A percentile compares a stretch with the other conserved stretches of the same genome.
phyloP scores from a whole-genome alignment of 306 rosid species.

The Quercus engelmannii region DNA sequence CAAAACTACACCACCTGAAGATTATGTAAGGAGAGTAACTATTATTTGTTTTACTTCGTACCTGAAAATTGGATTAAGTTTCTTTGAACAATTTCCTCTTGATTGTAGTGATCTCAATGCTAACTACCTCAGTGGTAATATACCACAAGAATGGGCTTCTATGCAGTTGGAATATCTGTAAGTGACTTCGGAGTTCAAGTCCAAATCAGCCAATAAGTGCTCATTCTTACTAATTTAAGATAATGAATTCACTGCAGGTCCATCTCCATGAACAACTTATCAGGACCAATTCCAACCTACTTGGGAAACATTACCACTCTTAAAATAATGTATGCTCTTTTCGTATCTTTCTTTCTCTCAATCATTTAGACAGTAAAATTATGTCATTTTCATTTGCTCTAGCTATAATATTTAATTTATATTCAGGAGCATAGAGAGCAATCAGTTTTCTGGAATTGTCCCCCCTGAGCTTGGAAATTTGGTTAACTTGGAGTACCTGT shows the following conservation, averaged over 20 bases:
- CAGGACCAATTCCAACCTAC: slow-evolving; percentile 26
- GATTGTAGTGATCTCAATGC: slow-evolving; percentile 5
- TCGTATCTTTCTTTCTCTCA: background rate
- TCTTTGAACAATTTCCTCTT: background rate
- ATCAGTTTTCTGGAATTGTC: too few species aligned
- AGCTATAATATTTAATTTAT: background rate
- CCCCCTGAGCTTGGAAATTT: background rate
- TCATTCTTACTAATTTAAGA: background rate
- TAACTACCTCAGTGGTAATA: slow-evolving; percentile 28
- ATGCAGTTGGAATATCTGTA: slow-evolving; percentile 21
- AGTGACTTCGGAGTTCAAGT: background rate
- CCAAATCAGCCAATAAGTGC: too few species aligned
- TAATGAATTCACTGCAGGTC: slow-evolving; percentile 5
- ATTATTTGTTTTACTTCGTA: background rate
- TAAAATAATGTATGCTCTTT: background rate
- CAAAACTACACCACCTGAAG: slow-evolving; percentile 21
- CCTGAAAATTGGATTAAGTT: background rate
- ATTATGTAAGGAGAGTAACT: slow-evolving; percentile 4
- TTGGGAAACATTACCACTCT: slow-evolving; percentile 21
- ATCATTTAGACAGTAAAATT: background rate
- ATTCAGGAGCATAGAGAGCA: too few species aligned
- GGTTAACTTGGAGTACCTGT: slow-evolving; percentile 19
- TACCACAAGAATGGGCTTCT: slow-evolving; percentile 28
- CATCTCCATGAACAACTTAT: slow-evolving; percentile 10
- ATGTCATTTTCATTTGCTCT: background rate